Percentiles rank a stretch among this genome's conserved stretches.
These are phyloP conservation scores for Paraphysoderma sedebokerense DNA, from an alignment of 371 early-diverging fungal genomes.

Conservation along the genomic window DNA sequence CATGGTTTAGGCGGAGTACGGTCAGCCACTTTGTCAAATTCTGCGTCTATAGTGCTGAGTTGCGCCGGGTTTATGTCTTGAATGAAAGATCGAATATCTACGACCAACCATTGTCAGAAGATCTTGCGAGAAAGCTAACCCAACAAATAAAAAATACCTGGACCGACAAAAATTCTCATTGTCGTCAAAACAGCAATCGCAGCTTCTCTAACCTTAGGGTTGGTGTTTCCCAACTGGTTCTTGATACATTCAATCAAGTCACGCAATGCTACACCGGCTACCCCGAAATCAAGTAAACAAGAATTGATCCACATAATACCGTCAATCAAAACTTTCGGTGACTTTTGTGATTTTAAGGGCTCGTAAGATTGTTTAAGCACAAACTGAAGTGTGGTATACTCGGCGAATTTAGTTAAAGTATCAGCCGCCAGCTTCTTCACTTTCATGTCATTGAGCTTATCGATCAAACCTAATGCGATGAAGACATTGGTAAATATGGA, in stretches of 20 bases:
- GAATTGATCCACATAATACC: slow-evolving; percentile 63
- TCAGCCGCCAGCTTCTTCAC: slow-evolving; percentile 67
- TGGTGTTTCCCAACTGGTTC: slow-evolving; percentile 52
- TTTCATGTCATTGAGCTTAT: slow-evolving; percentile 87
- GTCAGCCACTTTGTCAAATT: slow-evolving; percentile 71
- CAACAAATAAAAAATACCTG: slow-evolving; percentile 25
- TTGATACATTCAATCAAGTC: slow-evolving; percentile 75
- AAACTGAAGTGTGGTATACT: slow-evolving; percentile 53
- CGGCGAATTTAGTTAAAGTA: slow-evolving; percentile 52
- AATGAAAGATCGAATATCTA: slow-evolving; percentile 50
- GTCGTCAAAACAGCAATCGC: slow-evolving; percentile 62
- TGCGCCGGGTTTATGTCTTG: slow-evolving; percentile 69
- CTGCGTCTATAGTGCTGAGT: slow-evolving; percentile 66
- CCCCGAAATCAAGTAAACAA: slow-evolving; percentile 73
- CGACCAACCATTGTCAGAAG: slow-evolving; percentile 6
- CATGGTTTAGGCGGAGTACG: slow-evolving; percentile 62
- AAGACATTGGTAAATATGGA: not conserved
- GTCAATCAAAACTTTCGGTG: slow-evolving; percentile 79
- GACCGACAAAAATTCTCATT: slow-evolving; percentile 64
- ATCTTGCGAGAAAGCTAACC: not conserved
- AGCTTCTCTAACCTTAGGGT: slow-evolving; percentile 61
- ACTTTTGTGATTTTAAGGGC: slow-evolving; percentile 56
- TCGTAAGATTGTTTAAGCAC: slow-evolving; percentile 61
- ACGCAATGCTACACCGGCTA: slow-evolving; percentile 47
- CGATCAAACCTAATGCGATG: slow-evolving; percentile 35